A percentile compares a stretch with the other conserved stretches of the same genome.
Evolutionary conservation across 805 yeast genomes (phyloP).

Genomic region (Kluyveromyces siamensis): DNA sequence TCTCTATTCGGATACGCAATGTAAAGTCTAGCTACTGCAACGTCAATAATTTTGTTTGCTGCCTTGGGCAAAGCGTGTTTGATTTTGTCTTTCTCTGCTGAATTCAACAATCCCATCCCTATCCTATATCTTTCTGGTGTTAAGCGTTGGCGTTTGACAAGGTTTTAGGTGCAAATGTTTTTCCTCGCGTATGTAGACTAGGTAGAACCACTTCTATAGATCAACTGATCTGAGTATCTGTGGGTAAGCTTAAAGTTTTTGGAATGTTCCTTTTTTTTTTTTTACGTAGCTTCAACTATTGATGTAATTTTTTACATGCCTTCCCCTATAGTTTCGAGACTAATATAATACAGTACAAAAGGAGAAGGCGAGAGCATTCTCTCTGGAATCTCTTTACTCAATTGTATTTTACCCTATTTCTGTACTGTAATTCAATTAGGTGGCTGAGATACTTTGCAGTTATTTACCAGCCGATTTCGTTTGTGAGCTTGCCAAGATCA

Average conservation of each 20-base stretch:
- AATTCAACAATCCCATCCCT: slow-evolving; percentile 33
- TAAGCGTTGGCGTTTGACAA: not conserved
- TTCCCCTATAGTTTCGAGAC: not conserved
- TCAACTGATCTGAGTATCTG: too few relatives aligned
- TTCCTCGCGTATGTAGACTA: not conserved
- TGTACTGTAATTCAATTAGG: not conserved
- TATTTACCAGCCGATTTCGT: not conserved
- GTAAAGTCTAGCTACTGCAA: slow-evolving; percentile 82
- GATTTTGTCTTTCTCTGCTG: slow-evolving; percentile 77
- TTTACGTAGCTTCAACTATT: not conserved
- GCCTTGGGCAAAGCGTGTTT: slow-evolving; percentile 85
- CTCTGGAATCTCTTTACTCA: not conserved
- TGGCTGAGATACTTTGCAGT: not conserved
- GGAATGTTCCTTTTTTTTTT: not conserved
- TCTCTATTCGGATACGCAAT: slow-evolving; percentile 80
- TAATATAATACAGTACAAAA: not conserved
- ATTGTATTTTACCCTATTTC: too few relatives aligned
- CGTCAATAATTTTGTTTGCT: slow-evolving; percentile 79
- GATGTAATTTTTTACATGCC: not conserved
- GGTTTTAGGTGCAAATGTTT: not conserved
- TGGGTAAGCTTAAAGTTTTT: not conserved
- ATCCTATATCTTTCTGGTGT: not conserved
- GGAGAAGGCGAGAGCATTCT: too few relatives aligned
- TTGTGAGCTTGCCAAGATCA: not conserved
- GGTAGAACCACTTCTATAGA: too few relatives aligned